These are phyloP conservation scores for Pythium periplocum DNA, from an alignment of 352 stramenopile species.

Conservation along the genomic window DNA sequence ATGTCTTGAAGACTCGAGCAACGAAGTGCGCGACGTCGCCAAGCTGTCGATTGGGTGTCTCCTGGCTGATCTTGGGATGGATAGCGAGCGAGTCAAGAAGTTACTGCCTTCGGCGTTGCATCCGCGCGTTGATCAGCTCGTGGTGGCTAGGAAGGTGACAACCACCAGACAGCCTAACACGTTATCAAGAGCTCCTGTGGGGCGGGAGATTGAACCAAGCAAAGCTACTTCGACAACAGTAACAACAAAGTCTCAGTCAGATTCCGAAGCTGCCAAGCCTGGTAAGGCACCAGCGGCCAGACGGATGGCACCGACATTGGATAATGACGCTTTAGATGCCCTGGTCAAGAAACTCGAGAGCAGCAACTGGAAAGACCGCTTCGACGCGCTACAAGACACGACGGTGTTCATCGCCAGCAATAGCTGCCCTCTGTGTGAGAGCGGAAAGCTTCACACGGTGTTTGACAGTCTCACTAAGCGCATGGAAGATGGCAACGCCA, in stretches of 20 bases:
- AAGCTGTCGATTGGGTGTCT: constrained; percentile 63
- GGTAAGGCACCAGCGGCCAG: neutral
- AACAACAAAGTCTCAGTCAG: constrained; percentile 3
- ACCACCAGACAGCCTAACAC: neutral
- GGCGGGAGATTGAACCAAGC: neutral
- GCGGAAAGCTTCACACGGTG: constrained; percentile 42
- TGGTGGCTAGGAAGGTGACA: constrained; percentile 4
- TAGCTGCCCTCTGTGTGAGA: constrained; percentile 22
- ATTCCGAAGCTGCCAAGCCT: neutral
- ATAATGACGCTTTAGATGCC: constrained; percentile 29
- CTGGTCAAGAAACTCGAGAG: constrained; percentile 52
- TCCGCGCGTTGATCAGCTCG: constrained; percentile 43
- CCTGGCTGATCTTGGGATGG: constrained; percentile 27
- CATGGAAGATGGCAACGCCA: constrained; percentile 72
- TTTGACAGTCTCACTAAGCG: constrained; percentile 69
- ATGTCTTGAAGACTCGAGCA: constrained; percentile 69
- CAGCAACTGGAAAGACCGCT: constrained; percentile 78
- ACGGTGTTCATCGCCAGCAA: constrained; percentile 30
- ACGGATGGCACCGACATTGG: constrained; percentile 11
- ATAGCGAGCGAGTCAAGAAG: constrained; percentile 46
- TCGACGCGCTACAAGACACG: constrained; percentile 44
- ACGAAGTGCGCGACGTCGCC: constrained; percentile 62
- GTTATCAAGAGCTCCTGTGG: neutral
- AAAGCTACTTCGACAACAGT: constrained; percentile 21
- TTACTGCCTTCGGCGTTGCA: constrained; percentile 36